Base-by-base conservation (phyloP, 805 yeast species). In the Lachancea waltii region DNA sequence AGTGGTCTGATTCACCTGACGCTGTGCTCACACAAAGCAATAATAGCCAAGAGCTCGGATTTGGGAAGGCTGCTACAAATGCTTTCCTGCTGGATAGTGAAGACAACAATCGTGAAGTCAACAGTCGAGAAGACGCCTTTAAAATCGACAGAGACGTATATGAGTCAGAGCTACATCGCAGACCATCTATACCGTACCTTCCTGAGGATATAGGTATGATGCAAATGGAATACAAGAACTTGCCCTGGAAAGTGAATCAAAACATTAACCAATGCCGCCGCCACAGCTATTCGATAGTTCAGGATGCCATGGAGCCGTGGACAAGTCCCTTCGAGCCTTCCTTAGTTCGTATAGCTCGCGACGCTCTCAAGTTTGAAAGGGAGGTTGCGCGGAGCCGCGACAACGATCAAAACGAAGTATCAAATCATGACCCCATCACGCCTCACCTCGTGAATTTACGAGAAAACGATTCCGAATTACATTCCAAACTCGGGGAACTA, bases 301-400 rank as follows among this genome's bases (percentile, higher is more conserved):
- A 52, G 27, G 53, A 53, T 25, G 45, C 45, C 1, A 35, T 53
- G 5, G 58, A 54, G 18, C 24, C 39, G 9, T 59, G 64, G 64
- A 32, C 30, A 1, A 30, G 53, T 21, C 63, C 63, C 4, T 58
- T 57, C 38, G 62, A 58, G 34, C 51, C 60, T 2, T 56, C 63
- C 3, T 38, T 52, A 10, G 47, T 53, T 2, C 52, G 38, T 35
- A 42, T 56, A 39, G 63, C 63, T 8, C 48, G 59, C 35, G 55
- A 57, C 40, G 35, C 56, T n/a, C 36, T 50, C 10, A 37, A 28
- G 5, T 37, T 53, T 24, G 50, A 51, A 18, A 32, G 42, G 18
- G 42, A 43, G 23, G 19, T 51, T 14, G 41, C 38, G 11, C 26
- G 38, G 17, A 35, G 29, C n/a, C n/a, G n/a, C n/a, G n/a, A n/a